phyloP scores from a whole-genome alignment of 176 grass and related monocot genomes.

The Carex kokanica region DNA sequence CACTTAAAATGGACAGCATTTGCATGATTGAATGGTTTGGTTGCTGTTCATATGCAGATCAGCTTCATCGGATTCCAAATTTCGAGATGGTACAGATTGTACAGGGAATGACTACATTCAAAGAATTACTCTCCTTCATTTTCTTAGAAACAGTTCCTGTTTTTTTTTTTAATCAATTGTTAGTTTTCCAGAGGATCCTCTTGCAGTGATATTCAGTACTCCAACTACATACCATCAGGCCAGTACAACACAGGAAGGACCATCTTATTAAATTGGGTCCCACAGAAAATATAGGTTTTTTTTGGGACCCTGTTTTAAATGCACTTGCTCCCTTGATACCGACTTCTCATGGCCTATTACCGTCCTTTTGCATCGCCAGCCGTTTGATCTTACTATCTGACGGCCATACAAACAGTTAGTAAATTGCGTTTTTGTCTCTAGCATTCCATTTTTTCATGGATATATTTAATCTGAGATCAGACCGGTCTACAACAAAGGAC shows the following conservation, averaged over 20 bases:
- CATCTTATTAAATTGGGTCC: conserved; percentile 20
- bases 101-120: neutral
- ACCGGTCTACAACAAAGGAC: neutral
- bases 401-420: conserved; percentile 17
- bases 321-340: conserved; percentile 22
- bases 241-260: conserved; percentile 1
- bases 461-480: neutral
- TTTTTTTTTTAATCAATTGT: neutral
- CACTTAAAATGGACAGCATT: too few relatives aligned
- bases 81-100: too few relatives aligned
- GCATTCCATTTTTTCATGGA: neutral
- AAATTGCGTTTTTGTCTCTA: conserved; percentile 28
- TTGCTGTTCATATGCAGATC: neutral
- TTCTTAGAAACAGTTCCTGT: neutral
- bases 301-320: conserved; percentile 5
- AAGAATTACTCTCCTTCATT: neutral
- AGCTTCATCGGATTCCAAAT: too few relatives aligned
- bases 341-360: conserved; percentile 11
- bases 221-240: conserved; percentile 12
- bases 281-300: conserved; percentile 18
- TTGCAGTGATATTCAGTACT: conserved; percentile 14
- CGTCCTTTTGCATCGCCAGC: conserved; percentile 1
- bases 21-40: too few relatives aligned
- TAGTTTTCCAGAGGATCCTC: neutral
- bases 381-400: conserved; percentile 20